A percentile compares a stretch with the other conserved stretches of the same genome.
These are phyloP conservation scores for Geotrichum restrictum DNA, from an alignment of 1,139 yeast genomes.

Conservation along the genomic window DNA sequence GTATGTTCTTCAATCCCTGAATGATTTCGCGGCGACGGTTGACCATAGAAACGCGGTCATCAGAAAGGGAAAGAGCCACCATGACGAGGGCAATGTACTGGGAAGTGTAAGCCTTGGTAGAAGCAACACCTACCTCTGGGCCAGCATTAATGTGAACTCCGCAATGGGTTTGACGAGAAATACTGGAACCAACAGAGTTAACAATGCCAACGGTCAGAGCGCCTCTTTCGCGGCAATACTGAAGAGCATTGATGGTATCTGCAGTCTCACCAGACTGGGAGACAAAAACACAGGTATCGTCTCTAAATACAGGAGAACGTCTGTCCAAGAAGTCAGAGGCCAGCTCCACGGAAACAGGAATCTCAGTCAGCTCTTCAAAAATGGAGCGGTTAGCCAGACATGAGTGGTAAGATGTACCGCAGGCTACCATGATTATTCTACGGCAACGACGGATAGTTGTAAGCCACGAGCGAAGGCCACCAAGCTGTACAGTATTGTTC, in stretches of 20 bases:
- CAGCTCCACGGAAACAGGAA: slow-evolving; percentile 92
- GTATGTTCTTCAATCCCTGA: slow-evolving; percentile 77
- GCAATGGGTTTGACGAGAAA: slow-evolving; percentile 94
- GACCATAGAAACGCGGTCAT: slow-evolving; percentile 75
- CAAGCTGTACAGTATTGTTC: slow-evolving; percentile 69
- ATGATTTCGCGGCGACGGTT: slow-evolving; percentile 82
- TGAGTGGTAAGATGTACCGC: slow-evolving; percentile 98
- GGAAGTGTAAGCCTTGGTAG: slow-evolving; percentile 99
- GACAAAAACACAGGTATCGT: slow-evolving; percentile 94
- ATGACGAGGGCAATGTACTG: slow-evolving; percentile 95
- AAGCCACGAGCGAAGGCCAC: slow-evolving; percentile 83
- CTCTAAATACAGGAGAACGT: slow-evolving; percentile 92
- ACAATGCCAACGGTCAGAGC: slow-evolving; percentile 97
- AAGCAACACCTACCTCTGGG: slow-evolving; percentile 98
- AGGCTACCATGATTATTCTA: slow-evolving; percentile 96
- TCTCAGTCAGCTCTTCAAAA: slow-evolving; percentile 93
- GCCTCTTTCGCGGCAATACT: slow-evolving; percentile 94
- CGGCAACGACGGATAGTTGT: slow-evolving; percentile 91
- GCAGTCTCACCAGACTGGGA: slow-evolving; percentile 99
- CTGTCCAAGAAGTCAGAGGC: slow-evolving; percentile 98
- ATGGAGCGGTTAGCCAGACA: slow-evolving; percentile 95
- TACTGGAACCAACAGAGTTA: slow-evolving; percentile 89
- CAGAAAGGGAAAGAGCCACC: slow-evolving; percentile 91
- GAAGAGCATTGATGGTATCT: slow-evolving; percentile 91
- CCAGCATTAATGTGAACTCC: slow-evolving; percentile 99